Percentiles rank a stretch among this genome's conserved stretches.
These are phyloP conservation scores for Hemisphaericaspora xylanilytica DNA, from an alignment of 1,139 yeast species.

Conservation along the genomic window DNA sequence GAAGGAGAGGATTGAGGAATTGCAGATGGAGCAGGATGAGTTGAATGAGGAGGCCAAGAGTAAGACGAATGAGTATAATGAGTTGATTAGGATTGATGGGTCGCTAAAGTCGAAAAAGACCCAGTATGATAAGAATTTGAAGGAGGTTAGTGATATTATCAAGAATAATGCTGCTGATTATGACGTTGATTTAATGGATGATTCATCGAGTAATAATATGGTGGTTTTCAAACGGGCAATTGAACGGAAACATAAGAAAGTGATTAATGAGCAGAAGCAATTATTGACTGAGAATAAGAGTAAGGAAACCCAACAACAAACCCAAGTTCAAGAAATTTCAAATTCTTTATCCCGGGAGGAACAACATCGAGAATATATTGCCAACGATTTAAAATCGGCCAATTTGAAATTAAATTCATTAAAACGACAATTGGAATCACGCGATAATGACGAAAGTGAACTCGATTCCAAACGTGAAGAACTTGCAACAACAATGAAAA, in stretches of 20 bases:
- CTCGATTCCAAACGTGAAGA: too few relatives aligned
- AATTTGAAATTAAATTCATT: conserved; percentile 31
- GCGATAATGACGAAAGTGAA: conserved; percentile 30
- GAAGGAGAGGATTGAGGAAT: conserved; percentile 22
- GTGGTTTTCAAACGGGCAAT: conserved; percentile 12
- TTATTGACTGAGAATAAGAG: conserved; percentile 10
- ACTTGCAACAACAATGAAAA: conserved; percentile 32
- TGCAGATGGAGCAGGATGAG: conserved; percentile 13
- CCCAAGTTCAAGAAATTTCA: conserved; percentile 13
- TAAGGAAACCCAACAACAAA: conserved; percentile 15
- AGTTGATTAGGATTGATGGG: conserved; percentile 53
- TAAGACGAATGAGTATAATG: conserved; percentile 36
- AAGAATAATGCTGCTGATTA: conserved; percentile 17
- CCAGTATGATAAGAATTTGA: conserved; percentile 19
- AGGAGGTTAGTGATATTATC: conserved; percentile 12
- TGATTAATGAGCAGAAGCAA: conserved; percentile 8
- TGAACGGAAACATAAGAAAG: conserved; percentile 6
- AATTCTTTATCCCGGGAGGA: conserved; percentile 16
- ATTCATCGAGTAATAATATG: conserved; percentile 11
- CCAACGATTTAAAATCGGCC: conserved; percentile 29
- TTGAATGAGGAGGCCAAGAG: conserved; percentile 18
- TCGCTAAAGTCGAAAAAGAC: conserved; percentile 51
- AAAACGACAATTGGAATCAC: conserved; percentile 40
- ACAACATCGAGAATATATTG: conserved; percentile 13
- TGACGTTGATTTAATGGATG: conserved; percentile 14